Base-by-base conservation (phyloP, 805 yeast species). In the Candida alai region DNA sequence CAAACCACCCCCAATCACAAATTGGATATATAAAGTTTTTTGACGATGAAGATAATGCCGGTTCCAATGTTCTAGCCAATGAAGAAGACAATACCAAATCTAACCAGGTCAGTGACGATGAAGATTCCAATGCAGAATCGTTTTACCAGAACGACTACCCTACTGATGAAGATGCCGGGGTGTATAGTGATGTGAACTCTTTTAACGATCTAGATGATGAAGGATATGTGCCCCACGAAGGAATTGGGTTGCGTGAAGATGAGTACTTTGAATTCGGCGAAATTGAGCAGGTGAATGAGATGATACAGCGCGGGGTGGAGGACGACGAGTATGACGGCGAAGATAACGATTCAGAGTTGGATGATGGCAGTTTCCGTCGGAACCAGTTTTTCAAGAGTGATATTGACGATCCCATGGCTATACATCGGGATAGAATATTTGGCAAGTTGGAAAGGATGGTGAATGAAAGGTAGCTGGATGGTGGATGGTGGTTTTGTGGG, bases 91-190 rank as follows among this genome's bases (percentile, higher is more conserved):
- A 68, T n/a, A 73, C 68, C 4, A 54, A 57, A n/a, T 56, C 48
- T 13, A 32, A 45, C 9, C 43, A 43, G 11, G 47, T 58, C 7
- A 71, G 86, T 0, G 93, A 83, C 44, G 87, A 84, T 48, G 90
- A 84, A 42, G 94, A 84, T 51, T 83, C 93, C 0, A 84, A 84
- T 51, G 96, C 96, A 14, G 98, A 90, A 60, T 87, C 84, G 36
- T 89, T 80, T 51, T 90, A 90, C 54, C 77, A 78, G 48, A 90
- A 93, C 57, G 97, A 90, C 51, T 90, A 90, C 51, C 97, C 97
- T 0, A 95, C 87, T 29, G 96, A 89, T 51, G 96, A 87, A 43
- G 90, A 84, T 48, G 87, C 78, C 7, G 58, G 49, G 2, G 49
- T 40, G 3, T 42, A 30, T 16, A 42, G 54, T 21, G 51, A 45